Evolutionary conservation across 345 rosid species (phyloP).

Genomic region (Isatis tinctoria): DNA sequence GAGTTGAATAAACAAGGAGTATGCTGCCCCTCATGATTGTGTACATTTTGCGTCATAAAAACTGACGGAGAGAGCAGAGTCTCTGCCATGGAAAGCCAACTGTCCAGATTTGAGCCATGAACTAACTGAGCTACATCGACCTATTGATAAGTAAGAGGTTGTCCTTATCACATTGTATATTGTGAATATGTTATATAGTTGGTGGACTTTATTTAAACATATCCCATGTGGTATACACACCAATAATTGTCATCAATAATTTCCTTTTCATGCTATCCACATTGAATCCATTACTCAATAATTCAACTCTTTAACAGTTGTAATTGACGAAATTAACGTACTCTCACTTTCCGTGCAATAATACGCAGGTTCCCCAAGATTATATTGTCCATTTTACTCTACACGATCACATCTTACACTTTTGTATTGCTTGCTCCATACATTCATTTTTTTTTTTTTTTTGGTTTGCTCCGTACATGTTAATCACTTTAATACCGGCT

Average conservation of each 20-base stretch:
- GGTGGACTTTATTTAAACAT: background rate
- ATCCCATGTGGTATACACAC: constrained; percentile 8
- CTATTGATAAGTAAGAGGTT: constrained; percentile 25
- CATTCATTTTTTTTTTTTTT: no score
- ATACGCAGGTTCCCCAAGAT: background rate
- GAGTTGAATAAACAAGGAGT: no score
- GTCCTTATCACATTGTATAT: constrained; percentile 17
- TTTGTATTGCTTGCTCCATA: background rate
- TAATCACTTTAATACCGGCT: background rate
- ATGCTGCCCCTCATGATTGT: no score
- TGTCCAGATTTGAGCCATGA: constrained; percentile 11
- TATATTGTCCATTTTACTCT: background rate
- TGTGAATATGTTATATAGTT: background rate
- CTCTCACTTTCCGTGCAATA: constrained; percentile 3
- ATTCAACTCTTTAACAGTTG: constrained; percentile 3
- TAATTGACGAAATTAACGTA: background rate
- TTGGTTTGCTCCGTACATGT: background rate
- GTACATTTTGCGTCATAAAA: no score
- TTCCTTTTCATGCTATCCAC: background rate
- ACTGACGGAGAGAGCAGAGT: no score
- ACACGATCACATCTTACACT: constrained; percentile 18
- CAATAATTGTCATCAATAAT: constrained; percentile 20
- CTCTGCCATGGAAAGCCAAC: background rate
- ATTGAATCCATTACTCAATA: constrained; percentile 21
- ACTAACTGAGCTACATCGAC: background rate